These are phyloP conservation scores for Trypanosoma caninum DNA, from an alignment of 208 protist species.

Conservation along the genomic window DNA sequence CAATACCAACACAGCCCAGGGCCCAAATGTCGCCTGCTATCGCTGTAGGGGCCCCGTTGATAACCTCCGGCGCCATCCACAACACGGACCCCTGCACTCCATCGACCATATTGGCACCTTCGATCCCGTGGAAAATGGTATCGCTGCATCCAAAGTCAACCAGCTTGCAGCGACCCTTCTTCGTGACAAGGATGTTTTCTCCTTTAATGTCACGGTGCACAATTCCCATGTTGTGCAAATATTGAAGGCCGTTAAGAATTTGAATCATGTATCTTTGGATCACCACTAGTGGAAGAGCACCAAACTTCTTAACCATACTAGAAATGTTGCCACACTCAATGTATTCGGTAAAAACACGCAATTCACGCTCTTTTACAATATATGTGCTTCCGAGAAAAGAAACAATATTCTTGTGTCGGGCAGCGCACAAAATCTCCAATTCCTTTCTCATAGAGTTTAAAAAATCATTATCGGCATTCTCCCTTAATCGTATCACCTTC, in stretches of 20 bases:
- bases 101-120: conserved; percentile 1
- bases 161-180: conserved; percentile 65
- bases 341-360: conserved; percentile 78
- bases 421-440: conserved; percentile 52
- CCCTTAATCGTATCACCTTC: conserved; percentile 49
- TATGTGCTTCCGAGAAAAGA: conserved; percentile 62
- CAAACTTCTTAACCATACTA: conserved; percentile 56
- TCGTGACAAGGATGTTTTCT: conserved; percentile 77
- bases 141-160: conserved; percentile 77
- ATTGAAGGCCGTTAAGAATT: conserved; percentile 55
- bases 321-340: conserved; percentile 69
- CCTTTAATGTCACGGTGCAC: conserved; percentile 83
- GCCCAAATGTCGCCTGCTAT: conserved; percentile 68
- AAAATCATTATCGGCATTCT: conserved; percentile 28
- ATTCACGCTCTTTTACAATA: conserved; percentile 27
- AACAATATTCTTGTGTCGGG: conserved; percentile 71
- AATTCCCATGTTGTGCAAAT: conserved; percentile 72
- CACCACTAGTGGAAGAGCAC: conserved; percentile 43
- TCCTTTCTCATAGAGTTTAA: conserved; percentile 47
- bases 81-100: conserved; percentile 45
- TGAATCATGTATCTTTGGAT: conserved; percentile 76
- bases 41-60: conserved; percentile 28
- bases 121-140: conserved; percentile 16
- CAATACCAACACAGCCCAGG: conserved; percentile 75
- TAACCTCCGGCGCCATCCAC: conserved; percentile 83